phyloP scores from a whole-genome alignment of 2,329 filamentous ascomycete species.

The Fusarium tupiense region DNA sequence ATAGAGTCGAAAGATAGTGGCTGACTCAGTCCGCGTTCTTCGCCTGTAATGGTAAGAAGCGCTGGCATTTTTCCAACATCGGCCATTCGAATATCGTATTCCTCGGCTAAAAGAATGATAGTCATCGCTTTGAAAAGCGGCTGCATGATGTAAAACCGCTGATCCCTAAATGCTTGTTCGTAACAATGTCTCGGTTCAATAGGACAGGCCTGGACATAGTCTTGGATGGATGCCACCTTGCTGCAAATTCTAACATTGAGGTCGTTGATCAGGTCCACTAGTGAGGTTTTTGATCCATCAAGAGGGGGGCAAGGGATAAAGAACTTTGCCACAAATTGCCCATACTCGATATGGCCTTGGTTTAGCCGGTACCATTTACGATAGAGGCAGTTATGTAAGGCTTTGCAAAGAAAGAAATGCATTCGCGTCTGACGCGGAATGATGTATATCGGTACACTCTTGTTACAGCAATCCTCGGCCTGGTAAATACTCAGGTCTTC shows the following conservation, averaged over 20 bases:
- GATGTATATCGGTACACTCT: not conserved
- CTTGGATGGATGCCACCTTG: not conserved
- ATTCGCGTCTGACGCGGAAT: no score
- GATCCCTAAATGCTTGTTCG: not conserved
- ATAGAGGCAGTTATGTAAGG: not conserved
- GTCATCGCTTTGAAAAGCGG: not conserved
- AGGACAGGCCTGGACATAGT: not conserved
- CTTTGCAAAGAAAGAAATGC: not conserved
- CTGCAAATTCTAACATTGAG: not conserved
- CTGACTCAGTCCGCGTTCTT: not conserved
- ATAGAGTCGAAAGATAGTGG: not conserved
- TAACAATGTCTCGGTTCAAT: accelerated
- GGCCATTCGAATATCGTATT: not conserved
- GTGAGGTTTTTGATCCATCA: not conserved
- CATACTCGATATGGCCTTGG: not conserved
- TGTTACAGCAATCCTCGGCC: not conserved
- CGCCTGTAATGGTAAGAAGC: not conserved
- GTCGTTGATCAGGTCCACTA: not conserved
- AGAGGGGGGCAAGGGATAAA: not conserved
- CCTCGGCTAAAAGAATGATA: not conserved
- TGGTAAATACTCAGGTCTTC: not conserved
- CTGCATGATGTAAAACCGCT: not conserved
- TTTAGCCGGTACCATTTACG: not conserved
- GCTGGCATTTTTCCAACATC: not conserved
- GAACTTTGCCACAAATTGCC: not conserved